These are phyloP conservation scores for Corniculantispora saksenae DNA, from an alignment of 2,329 filamentous ascomycete genomes.

Conservation along the genomic window DNA sequence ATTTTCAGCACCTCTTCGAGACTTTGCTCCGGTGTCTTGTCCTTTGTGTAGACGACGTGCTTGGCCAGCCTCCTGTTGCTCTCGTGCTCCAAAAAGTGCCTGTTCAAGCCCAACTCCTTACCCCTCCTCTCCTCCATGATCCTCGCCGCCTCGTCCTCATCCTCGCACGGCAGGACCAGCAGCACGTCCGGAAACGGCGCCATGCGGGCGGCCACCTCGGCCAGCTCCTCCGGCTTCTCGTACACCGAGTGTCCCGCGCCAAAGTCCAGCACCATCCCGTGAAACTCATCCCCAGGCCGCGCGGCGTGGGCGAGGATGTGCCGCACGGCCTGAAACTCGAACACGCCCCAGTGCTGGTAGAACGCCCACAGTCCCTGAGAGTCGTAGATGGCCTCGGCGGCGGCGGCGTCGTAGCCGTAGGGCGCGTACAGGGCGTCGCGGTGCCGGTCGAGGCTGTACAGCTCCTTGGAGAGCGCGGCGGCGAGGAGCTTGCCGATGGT, in stretches of 20 bases:
- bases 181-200: constrained; percentile 2
- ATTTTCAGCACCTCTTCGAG: not conserved
- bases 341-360: not conserved
- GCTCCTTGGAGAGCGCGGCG: not conserved
- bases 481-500: constrained; percentile 17
- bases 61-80: constrained; percentile 18
- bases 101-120: not conserved
- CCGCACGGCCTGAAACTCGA: not conserved
- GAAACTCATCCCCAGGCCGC: constrained; percentile 8
- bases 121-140: constrained; percentile 16
- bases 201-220: constrained; percentile 6
- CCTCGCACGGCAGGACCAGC: constrained; percentile 14
- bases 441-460: constrained; percentile 20
- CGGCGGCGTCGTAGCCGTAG: constrained; percentile 12
- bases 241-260: constrained; percentile 20
- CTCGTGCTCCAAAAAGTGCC: constrained; percentile 18
- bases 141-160: constrained; percentile 10
- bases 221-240: constrained; percentile 9
- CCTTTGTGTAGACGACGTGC: constrained; percentile 11
- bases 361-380: not conserved
- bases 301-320: not conserved
- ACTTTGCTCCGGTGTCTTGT: not conserved
- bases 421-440: constrained; percentile 20
- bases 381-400: not conserved
- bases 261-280: constrained; percentile 18